phyloP scores from a whole-genome alignment of 2,329 filamentous ascomycete genomes.

The Mycosphaerella sp. region DNA sequence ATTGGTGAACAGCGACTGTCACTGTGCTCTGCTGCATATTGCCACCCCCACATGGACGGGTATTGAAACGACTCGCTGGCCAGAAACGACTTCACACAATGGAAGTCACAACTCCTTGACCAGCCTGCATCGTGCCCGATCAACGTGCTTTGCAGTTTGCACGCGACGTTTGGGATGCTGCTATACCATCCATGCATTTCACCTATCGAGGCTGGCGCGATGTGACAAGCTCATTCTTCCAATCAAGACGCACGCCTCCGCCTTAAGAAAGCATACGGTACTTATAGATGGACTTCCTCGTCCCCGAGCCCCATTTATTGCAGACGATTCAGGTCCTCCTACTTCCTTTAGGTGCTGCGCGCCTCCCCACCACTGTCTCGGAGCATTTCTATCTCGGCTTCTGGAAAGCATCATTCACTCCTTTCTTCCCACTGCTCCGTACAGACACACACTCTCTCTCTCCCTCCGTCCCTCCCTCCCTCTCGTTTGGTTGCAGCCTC shows the following conservation, averaged over 20 bases:
- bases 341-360: neutral
- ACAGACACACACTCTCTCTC: neutral
- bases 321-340: too few species aligned
- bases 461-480: too few species aligned
- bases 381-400: constrained; percentile 4
- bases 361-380: neutral
- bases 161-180: constrained; percentile 6
- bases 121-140: neutral
- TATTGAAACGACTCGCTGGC: neutral
- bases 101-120: constrained; percentile 1
- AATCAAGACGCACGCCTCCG: neutral
- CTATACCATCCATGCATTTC: neutral
- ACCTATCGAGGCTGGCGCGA: neutral
- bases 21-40: too few species aligned
- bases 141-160: neutral
- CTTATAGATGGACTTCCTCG: neutral
- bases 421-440: neutral
- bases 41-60: neutral
- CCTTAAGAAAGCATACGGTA: neutral
- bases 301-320: neutral
- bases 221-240: neutral
- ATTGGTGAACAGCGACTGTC: neutral
- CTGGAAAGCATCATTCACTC: constrained; percentile 8
- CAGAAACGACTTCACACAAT: neutral
- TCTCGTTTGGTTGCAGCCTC: too few species aligned